Base-by-base conservation (phyloP, 2,329 filamentous ascomycete species). In the Remersonia thermophila region DNA sequence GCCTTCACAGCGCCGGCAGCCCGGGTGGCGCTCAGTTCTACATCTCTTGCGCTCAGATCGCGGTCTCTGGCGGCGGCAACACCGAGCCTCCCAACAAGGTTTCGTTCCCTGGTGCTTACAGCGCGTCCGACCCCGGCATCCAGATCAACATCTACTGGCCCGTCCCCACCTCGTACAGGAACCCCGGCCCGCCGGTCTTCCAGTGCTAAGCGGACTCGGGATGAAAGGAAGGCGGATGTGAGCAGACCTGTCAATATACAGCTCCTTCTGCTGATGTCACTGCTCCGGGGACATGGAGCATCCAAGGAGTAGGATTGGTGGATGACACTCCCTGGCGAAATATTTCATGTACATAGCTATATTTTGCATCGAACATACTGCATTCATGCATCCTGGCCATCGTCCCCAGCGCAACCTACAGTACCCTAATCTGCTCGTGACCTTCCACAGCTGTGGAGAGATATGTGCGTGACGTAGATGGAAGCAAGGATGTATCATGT, bases 21-120 rank as follows among this genome's bases (percentile, higher is more conserved):
- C 45, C 52, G 3, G 59, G 60, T 3, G 64, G 63, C 3, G 64
- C 65, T 4, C 63, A 69, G 52, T 58, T 63, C 34, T 67, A 67
- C 43, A 54, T 66, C 35, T 58, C 56, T 7, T 63, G 59, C 44
- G 58, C 55, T 5, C 59, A 63, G 50, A 36, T 65, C 27, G 57
- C 52, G 13, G 57, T 67, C 27, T 60, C 58, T 0, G 63, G 63
- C 13, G 61, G 63, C 23, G 49, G 50, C 25, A 63, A 58, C 17
- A 60, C 45, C 30, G 59, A 53, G 8, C 47, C 47, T 25, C 48
- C 47, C 10, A 43, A 53, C 42, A 52, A 62, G 28, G 55, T 65
- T 18, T 47, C 60, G 6, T 64, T 66, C 50, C 62, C 62, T 0
- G 62, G 62, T 7, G 60, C 61, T 0, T 65, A 63, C 47, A 51